Percentiles rank a stretch among this genome's conserved stretches.
phyloP scores from a whole-genome alignment of 805 yeast genomes.

The Lachancea thermotolerans region DNA sequence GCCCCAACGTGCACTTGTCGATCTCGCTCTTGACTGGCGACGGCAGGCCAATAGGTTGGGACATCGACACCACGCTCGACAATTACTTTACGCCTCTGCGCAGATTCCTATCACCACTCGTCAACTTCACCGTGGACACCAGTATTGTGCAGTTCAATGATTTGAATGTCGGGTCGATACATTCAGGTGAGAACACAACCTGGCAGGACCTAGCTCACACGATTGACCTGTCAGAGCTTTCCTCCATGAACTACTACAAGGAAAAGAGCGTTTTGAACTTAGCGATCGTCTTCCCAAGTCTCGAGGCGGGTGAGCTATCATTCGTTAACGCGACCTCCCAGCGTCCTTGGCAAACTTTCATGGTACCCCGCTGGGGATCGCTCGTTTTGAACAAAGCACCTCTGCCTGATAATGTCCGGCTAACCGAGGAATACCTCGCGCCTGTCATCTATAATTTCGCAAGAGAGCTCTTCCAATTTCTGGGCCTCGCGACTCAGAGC shows the following conservation, averaged over 20 bases:
- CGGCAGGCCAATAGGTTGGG: slow-evolving; percentile 66
- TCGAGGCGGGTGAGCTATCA: slow-evolving; percentile 37
- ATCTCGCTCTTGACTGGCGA: slow-evolving; percentile 69
- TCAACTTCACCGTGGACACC: slow-evolving; percentile 71
- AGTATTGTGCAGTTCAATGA: slow-evolving; percentile 61
- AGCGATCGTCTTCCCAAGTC: slow-evolving; percentile 39
- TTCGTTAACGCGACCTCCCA: slow-evolving; percentile 14
- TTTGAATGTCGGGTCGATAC: slow-evolving; percentile 28
- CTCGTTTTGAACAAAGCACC: slow-evolving; percentile 39
- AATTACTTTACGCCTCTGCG: slow-evolving; percentile 51
- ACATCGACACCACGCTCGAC: slow-evolving; percentile 49
- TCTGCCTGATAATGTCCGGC: slow-evolving; percentile 20
- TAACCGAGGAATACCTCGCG: slow-evolving; percentile 41
- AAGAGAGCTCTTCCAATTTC: slow-evolving; percentile 62
- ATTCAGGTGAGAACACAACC: slow-evolving; percentile 31
- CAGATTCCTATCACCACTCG: slow-evolving; percentile 42
- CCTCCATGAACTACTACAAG: slow-evolving; percentile 45
- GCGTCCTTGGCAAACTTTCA: slow-evolving; percentile 36
- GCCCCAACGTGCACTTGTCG: slow-evolving; percentile 68
- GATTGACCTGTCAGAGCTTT: slow-evolving; percentile 71
- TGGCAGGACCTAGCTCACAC: slow-evolving; percentile 61
- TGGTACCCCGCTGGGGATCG: slow-evolving; percentile 86
- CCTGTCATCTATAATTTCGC: slow-evolving; percentile 64
- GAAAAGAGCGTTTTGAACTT: slow-evolving; percentile 67
- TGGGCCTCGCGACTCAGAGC: slow-evolving; percentile 61